Evolutionary conservation across 306 rosid species (phyloP).

Genomic region (Castanospermum australe): DNA sequence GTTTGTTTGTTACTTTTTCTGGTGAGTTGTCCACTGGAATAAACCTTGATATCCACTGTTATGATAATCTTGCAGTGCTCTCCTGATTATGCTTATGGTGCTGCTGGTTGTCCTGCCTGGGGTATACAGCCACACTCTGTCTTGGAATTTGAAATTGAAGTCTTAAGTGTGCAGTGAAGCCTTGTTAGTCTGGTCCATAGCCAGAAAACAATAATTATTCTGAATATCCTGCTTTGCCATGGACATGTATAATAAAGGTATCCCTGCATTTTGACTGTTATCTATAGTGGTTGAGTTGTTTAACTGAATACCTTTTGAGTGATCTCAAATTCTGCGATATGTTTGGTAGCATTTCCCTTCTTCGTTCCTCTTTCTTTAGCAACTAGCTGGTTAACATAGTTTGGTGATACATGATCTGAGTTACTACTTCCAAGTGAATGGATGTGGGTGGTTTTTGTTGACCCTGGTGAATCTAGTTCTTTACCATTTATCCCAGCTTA

Average conservation of each 20-base stretch:
- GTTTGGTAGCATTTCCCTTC: neutral
- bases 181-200: neutral
- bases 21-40: neutral
- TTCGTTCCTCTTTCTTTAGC: neutral
- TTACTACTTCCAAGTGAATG: neutral
- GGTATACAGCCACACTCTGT: constrained; percentile 84
- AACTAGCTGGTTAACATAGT: neutral
- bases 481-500: neutral
- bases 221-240: constrained; percentile 14
- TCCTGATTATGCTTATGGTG: constrained; percentile 92
- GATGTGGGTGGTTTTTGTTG: neutral
- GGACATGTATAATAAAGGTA: constrained; percentile 30
- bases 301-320: neutral
- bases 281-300: constrained; percentile 10
- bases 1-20: neutral
- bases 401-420: neutral
- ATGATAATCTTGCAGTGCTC: constrained; percentile 74
- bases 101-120: constrained; percentile 88
- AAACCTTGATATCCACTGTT: neutral
- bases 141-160: constrained; percentile 86
- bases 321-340: neutral
- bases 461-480: neutral
- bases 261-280: neutral
- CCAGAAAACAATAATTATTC: neutral
- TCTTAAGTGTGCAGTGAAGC: constrained; percentile 53